Evolutionary conservation across 139 green algal species (phyloP), one percentile per base, ranked within the genome.

Genomic region (Chlorella sp.): DNA sequence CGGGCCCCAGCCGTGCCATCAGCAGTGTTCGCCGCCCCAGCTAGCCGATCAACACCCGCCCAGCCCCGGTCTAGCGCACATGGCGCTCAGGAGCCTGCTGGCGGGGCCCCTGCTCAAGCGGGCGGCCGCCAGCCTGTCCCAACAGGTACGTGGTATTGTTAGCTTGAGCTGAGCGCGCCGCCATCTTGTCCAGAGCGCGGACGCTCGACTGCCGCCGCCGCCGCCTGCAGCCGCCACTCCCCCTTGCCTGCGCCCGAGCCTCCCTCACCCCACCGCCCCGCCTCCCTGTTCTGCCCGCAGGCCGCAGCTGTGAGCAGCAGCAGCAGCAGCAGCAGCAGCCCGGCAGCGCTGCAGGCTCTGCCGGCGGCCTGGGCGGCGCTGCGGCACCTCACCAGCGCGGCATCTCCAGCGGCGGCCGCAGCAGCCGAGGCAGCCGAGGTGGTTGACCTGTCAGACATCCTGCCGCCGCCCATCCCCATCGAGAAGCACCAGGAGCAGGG

Each of bases 401-500:
- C 70, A 24, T 48, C 40, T 36, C 40, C 70, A 9, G 38, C 70
- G 13, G 74, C 65, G 1, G 75, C 74, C 16, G 62, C 75, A 11
- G 82, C 70, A 44, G 69, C 81, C 74, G 77, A 30, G 24, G 83
- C 41, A 32, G 67, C 67, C 46, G 67, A 44, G 44, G 41, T n/a
- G 26, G 79, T 72, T 0, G 85, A 85, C 20, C 16, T 43, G 48
- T 20, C 51, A 20, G 51, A 60, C 51, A 60, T 60, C 51, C 43
- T 30, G n/a, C 60, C 83, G 34, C 30, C 46, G 1, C n/a, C 44
- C 30, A 51, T 88, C 22, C 62, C 69, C 16, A 36, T 86, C 38
- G 77, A 73, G 48, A 54, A 87, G 62, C 85, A 88, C 2, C 19
- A 38, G 40, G n/a, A 80, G 48, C 80, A 88, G 43, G 87, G 87